Evolutionary conservation across 1,284 basidiomycete species (phyloP), one percentile per base, ranked within the genome.

Genomic region (Albatrellus sp.): DNA sequence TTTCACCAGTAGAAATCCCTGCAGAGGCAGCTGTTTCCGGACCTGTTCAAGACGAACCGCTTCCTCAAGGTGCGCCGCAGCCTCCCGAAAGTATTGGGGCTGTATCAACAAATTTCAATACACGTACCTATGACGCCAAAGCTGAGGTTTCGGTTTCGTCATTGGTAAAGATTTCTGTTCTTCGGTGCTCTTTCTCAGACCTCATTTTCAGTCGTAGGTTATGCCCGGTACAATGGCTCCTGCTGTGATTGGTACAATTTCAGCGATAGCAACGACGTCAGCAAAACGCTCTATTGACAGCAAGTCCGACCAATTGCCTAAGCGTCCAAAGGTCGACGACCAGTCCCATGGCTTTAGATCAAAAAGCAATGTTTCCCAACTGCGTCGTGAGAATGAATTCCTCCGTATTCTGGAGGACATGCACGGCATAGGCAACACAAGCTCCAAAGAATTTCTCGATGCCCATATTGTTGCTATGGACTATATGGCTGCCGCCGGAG

Each of bases 331-430:
- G 46, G 43, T 50, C 1, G 43, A 47, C 16, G 47, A 45, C 53
- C n/a, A 64, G 64, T 14, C 54, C 60, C 9, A 72, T 24, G 7
- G 24, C 24, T 24, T 7, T 24, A 24, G 24, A 24, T 24, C 24
- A 24, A 24, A 63, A 51, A 66, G 75, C 38, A 89, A 87, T 51
- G 73, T 89, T 12, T 81, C 85, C 11, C 72, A 79, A 49, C 63
- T 83, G 20, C 77, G 85, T 9, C 73, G 86, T 20, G 82, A 88
- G 61, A 86, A 82, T 50, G 86, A 89, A 58, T 60, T 88, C 37
- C 57, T 76, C 39, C 75, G 72, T 29, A 66, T 88, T 10, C 60
- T 89, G 12, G 68, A 77, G 48, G 67, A 65, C 30, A 62, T 72
- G 46, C 77, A 78, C 5, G 84, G 84, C 0, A 75, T 87, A 30